phyloP scores from a whole-genome alignment of 2,329 filamentous ascomycete species.

The Colletotrichum destructivum region DNA sequence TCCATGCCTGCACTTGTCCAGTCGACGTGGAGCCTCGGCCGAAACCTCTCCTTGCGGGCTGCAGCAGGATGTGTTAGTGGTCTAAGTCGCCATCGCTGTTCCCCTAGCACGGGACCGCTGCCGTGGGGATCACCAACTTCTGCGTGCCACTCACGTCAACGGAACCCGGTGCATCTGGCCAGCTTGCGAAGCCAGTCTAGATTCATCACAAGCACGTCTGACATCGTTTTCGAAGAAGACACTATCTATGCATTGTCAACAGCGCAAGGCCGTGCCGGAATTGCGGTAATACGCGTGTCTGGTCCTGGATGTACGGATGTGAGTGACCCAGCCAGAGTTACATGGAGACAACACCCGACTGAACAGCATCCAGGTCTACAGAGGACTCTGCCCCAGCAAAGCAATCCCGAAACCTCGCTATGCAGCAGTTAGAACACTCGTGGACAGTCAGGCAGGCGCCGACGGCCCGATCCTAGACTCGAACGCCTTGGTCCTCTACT shows the following conservation, averaged over 20 bases:
- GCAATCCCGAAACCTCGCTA: conserved; percentile 63
- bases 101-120: conserved; percentile 3
- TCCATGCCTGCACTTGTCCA: conserved; percentile 25
- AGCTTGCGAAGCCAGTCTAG: neutral
- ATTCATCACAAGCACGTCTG: neutral
- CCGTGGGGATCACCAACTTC: neutral
- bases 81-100: neutral
- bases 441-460: conserved; percentile 60
- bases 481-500: conserved; percentile 85
- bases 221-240: conserved; percentile 52
- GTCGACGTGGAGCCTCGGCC: conserved; percentile 29
- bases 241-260: conserved; percentile 97
- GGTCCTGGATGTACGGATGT: conserved; percentile 82
- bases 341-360: neutral
- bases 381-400: conserved; percentile 64
- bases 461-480: conserved; percentile 78
- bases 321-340: conserved; percentile 44
- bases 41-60: conserved; percentile 10
- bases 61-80: conserved; percentile 35
- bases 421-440: conserved; percentile 83
- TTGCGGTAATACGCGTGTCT: conserved; percentile 91
- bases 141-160: neutral
- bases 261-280: conserved; percentile 86
- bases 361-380: conserved; percentile 61
- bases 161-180: neutral